Evolutionary conservation across 768 basidiomycete genomes (phyloP).

Genomic region (Auriscalpium orientale): DNA sequence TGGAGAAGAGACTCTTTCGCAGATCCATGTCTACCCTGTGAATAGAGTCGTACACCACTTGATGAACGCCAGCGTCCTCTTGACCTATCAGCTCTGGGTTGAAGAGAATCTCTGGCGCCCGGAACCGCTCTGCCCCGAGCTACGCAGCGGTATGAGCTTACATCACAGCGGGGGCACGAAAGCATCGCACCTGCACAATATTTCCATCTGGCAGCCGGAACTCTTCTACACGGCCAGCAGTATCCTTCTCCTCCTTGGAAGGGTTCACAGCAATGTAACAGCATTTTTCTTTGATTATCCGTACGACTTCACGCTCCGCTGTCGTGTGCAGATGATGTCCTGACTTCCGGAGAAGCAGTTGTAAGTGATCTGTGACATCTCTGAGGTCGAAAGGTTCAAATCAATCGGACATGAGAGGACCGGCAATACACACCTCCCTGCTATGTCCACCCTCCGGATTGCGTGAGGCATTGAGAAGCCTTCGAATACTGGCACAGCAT

Average conservation of each 20-base stretch:
- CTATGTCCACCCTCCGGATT: slow-evolving; percentile 91
- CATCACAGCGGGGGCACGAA: background rate
- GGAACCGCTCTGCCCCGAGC: slow-evolving; percentile 93
- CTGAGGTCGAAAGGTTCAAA: slow-evolving; percentile 31
- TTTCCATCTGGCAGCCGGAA: slow-evolving; percentile 95
- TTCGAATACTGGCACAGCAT: slow-evolving; percentile 97
- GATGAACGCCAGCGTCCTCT: slow-evolving; percentile 95
- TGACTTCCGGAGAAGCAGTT: slow-evolving; percentile 86
- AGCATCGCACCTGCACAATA: slow-evolving; percentile 62
- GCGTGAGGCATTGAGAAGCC: slow-evolving; percentile 99
- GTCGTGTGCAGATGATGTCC: slow-evolving; percentile 95
- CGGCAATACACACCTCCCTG: slow-evolving; percentile 63
- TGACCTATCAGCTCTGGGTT: slow-evolving; percentile 95
- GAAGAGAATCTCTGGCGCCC: slow-evolving; percentile 96
- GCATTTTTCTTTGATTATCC: slow-evolving; percentile 97
- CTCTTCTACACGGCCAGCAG: slow-evolving; percentile 68
- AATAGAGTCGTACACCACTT: slow-evolving; percentile 98
- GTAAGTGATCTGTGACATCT: slow-evolving; percentile 95
- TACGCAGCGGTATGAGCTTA: slow-evolving; percentile 24
- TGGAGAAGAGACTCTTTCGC: slow-evolving; percentile 90
- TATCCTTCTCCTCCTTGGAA: slow-evolving; percentile 92
- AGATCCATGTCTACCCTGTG: slow-evolving; percentile 94
- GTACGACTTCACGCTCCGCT: slow-evolving; percentile 93
- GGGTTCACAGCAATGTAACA: slow-evolving; percentile 94
- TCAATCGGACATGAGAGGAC: background rate